Evolutionary conservation across 805 yeast species (phyloP).

Genomic region (Sugiyamaella marilandica): DNA sequence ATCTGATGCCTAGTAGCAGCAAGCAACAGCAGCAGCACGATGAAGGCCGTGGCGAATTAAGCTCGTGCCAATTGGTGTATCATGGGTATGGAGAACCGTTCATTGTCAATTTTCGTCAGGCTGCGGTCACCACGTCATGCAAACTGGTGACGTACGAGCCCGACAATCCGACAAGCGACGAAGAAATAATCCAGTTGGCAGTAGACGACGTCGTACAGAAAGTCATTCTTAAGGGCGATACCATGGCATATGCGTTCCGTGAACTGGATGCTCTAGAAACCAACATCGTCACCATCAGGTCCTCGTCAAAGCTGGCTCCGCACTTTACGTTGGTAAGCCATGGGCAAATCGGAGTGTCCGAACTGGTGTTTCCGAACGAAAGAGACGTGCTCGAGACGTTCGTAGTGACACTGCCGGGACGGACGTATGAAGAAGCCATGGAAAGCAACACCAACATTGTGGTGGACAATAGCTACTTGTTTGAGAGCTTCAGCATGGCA

Average conservation of each 20-base stretch:
- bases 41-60: background rate
- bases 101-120: slow-evolving; percentile 50
- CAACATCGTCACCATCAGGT: slow-evolving; percentile 39
- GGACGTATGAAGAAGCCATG: slow-evolving; percentile 16
- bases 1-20: background rate
- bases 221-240: slow-evolving; percentile 48
- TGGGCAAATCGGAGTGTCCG: slow-evolving; percentile 70
- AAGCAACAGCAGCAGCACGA: background rate
- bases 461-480: slow-evolving; percentile 40
- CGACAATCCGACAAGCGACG: slow-evolving; percentile 33
- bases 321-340: slow-evolving; percentile 56
- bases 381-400: slow-evolving; percentile 59
- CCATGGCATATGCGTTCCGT: slow-evolving; percentile 48
- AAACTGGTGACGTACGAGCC: slow-evolving; percentile 45
- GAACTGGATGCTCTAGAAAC: slow-evolving; percentile 55
- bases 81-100: slow-evolving; percentile 51
- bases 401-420: slow-evolving; percentile 33
- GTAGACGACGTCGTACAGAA: slow-evolving; percentile 44
- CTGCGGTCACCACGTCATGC: slow-evolving; percentile 50
- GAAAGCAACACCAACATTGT: slow-evolving; percentile 25
- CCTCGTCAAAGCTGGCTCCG: slow-evolving; percentile 33
- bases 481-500: slow-evolving; percentile 44
- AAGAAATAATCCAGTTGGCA: slow-evolving; percentile 36
- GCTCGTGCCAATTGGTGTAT: slow-evolving; percentile 40
- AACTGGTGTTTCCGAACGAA: slow-evolving; percentile 61